Evolutionary conservation across 371 early-diverging fungal genomes (phyloP), one percentile per base, ranked within the genome.

Genomic region (Mortierella sp.): DNA sequence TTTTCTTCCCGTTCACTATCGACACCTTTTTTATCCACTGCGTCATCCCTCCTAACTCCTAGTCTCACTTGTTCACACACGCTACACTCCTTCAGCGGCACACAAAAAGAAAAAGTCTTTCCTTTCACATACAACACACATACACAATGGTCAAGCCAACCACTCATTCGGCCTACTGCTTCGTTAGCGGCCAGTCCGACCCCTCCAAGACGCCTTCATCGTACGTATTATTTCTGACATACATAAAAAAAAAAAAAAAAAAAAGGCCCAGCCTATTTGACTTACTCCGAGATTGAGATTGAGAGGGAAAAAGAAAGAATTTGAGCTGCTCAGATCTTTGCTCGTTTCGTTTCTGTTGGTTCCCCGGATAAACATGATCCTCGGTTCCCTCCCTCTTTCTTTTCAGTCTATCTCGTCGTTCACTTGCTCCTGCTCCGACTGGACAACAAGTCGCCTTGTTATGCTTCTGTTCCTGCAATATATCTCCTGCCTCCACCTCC

Each of bases 151-250:
- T 73, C 46, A 78, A 78, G 35, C 74, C 79, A 49, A 51, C 79
- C 4, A 54, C 74, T 8, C 27, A 74, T 43, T 48, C 74, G 6
- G 56, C 79, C 18, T 78, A 78, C 79, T 74, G 79, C 79, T 78
- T 78, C 43, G 79, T 78, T 48, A 78, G 79, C n/a, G 79, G 79
- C 18, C 79, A 78, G 44, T 48, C 79, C 29, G 51, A 65, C 27
- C 68, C 29, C 11, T 21, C 54, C 27, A 73, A 55, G 49, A 27
- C 74, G 4, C 27, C 65, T 24, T 48, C 56, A 43, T 58, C 65
- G 79, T 78, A 78, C 48, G 79, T 73, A 41, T 35, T n/a, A 32
- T 29, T 55, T 3, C 21, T 58, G 10, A 35, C 43, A 35, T 32
- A 32, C 18, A 60, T 60, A 32, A 16, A 32, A 32, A 4, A 32